Evolutionary conservation across 495 filamentous ascomycete genomes (phyloP).

Genomic region (Xylaria nigripes): DNA sequence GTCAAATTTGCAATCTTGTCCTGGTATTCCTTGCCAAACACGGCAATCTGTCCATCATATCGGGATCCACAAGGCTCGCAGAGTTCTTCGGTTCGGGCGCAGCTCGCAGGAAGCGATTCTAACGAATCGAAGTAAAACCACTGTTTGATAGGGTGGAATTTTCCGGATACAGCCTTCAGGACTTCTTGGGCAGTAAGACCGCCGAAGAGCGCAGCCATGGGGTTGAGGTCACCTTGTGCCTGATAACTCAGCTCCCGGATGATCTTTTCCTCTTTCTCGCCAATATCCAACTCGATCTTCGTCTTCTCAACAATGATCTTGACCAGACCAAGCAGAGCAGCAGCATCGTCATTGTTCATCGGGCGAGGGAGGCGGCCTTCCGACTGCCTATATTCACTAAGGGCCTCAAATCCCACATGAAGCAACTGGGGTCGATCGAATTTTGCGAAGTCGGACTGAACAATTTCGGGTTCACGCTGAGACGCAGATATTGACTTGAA

Average conservation of each 20-base stretch:
- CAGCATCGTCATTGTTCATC: constrained; percentile 75
- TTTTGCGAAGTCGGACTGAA: constrained; percentile 95
- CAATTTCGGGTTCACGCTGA: constrained; percentile 75
- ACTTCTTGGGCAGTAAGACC: constrained; percentile 94
- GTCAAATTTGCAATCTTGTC: constrained; percentile 83
- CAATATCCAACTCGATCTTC: constrained; percentile 66
- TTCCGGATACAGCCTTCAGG: constrained; percentile 93
- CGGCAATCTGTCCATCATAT: constrained; percentile 95
- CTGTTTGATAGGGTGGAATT: constrained; percentile 88
- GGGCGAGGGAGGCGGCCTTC: constrained; percentile 71
- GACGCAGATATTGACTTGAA: constrained; percentile 73
- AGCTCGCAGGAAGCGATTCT: constrained; percentile 76
- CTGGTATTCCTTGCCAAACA: constrained; percentile 90
- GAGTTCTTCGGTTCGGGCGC: constrained; percentile 68
- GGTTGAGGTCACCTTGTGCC: constrained; percentile 82
- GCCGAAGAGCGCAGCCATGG: constrained; percentile 93
- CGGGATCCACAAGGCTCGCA: constrained; percentile 76
- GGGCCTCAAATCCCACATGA: constrained; percentile 85
- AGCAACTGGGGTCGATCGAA: constrained; percentile 89
- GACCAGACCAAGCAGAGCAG: constrained; percentile 64
- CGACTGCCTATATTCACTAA: constrained; percentile 70
- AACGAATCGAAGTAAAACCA: constrained; percentile 97
- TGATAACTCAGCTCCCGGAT: constrained; percentile 92
- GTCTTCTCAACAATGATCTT: constrained; percentile 62
- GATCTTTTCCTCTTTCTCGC: constrained; percentile 90